Base-by-base conservation (phyloP, 1,139 yeast species). In the Candida labiduridarum region DNA sequence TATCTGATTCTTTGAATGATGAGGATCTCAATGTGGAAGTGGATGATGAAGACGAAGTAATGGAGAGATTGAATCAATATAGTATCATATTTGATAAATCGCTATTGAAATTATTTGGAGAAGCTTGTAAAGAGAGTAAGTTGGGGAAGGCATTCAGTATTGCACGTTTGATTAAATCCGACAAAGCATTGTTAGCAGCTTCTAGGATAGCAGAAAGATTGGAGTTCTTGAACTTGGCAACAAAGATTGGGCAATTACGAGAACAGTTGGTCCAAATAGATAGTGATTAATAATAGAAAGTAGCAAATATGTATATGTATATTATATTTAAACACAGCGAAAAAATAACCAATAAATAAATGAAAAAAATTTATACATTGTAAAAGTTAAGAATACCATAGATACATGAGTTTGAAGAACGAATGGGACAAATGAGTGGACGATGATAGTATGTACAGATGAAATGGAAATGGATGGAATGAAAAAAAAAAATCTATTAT, bases 131-230 rank as follows among this genome's bases (percentile, higher is more conserved):
- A 42, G 87, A 85, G 33, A 81, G 84, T 45, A 80, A 83, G 51
- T 67, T 80, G 41, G 79, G 79, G 50, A 85, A 86, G 64, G 95
- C 96, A 0, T 74, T 83, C 56, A 85, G 87, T 38, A 67, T 94
- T 44, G 91, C 84, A 4, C 79, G 77, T 57, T 82, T 88, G 62
- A 75, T 94, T 59, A 82, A 83, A 59, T 86, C 84, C 55, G 92
- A 87, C 55, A 84, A 87, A 58, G 96, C 96, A 5, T 71, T 92
- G 55, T 80, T 79, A 51, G 97, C 97, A 0, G 97, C 97, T 1
- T 74, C 82, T 22, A 87, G 87, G 67, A 88, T 94, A 52, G 89
- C 96, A 0, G 88, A 88, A 59, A 80, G 96, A 58, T 83, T 88
- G 61, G 91, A 87, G 49, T 76, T 85, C 63, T 69, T 78, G 38